phyloP scores from a whole-genome alignment of 768 basidiomycete species.

The Infundibulicybe gibba region DNA sequence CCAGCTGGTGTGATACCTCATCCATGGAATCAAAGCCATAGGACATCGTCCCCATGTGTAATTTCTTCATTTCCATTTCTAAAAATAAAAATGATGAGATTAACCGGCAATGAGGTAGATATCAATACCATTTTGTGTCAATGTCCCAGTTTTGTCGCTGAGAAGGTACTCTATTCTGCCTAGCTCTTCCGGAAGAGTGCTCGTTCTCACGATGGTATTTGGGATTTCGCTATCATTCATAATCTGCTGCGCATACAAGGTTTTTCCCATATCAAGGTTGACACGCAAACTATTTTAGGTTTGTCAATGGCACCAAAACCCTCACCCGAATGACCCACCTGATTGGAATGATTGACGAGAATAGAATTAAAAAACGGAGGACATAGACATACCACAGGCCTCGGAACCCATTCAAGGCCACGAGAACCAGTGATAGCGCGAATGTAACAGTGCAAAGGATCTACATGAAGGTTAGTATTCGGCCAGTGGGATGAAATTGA shows the following conservation, averaged over 20 bases:
- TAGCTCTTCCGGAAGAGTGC: slow-evolving; percentile 94
- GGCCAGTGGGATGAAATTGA: no score
- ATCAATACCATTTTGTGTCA: slow-evolving; percentile 87
- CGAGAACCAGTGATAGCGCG: slow-evolving; percentile 83
- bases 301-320: background rate
- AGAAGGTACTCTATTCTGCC: slow-evolving; percentile 94
- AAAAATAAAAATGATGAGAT: slow-evolving; percentile 2
- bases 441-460: slow-evolving; percentile 95
- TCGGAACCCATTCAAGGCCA: slow-evolving; percentile 94
- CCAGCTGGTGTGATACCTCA: slow-evolving; percentile 91
- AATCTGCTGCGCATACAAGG: slow-evolving; percentile 93
- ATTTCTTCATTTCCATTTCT: slow-evolving; percentile 99
- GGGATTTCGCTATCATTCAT: slow-evolving; percentile 93
- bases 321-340: slow-evolving; percentile 51
- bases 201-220: slow-evolving; percentile 94
- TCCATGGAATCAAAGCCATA: slow-evolving; percentile 99
- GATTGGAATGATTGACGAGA: slow-evolving; percentile 99
- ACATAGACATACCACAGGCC: slow-evolving; percentile 96
- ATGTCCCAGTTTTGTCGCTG: slow-evolving; percentile 96
- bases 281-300: slow-evolving; percentile 80
- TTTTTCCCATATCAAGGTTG: slow-evolving; percentile 99
- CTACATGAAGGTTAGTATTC: no score
- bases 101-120: no score
- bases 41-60: slow-evolving; percentile 98
- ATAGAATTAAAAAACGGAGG: slow-evolving; percentile 94